Base-by-base conservation (phyloP, 345 rosid genomes). In the Arabis alpina region DNA sequence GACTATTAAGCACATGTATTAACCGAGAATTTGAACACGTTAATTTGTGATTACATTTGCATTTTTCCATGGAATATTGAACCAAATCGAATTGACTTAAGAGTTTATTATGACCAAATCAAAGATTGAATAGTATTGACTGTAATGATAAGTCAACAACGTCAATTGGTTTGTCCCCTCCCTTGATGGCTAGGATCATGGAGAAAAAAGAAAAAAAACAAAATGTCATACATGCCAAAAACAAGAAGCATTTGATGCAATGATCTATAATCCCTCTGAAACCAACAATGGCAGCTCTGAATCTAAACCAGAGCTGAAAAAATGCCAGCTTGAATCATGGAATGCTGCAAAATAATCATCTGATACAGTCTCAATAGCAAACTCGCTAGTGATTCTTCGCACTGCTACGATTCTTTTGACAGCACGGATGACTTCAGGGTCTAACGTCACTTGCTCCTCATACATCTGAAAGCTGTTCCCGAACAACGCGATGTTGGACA, bases 261-360 rank as follows among this genome's bases (percentile, higher is more conserved):
- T 13, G 43, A 58, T 70, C 34, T 67, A 60, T 8, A 45, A 12
- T 13, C 36, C 27, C 10, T 45, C 73, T 37, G 60, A 41, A 59
- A 42, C 68, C 47, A 69, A 42, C 43, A 52, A 74, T 62, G 74
- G 82, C 72, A 83, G 79, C 37, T 82, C 80, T 4, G 77, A 60
- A 53, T 80, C 88, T 39, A 45, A 16, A 64, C 7, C 78, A 54
- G 82, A 73, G 53, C 78, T 79, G 83, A 88, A 91, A 76, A 94
- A 89, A 87, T 89, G 99, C 99, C 95, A 91, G 71, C 97, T 89
- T 49, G 91, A 85, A 76, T 88, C 95, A 77, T 88, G 95, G 56
- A 94, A 91, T 3, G 95, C 93, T 52, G 84, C 77, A 78, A 83
- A 89, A 82, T 60, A 91, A 66, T 88, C 96, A 60, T 89, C 88